Conservation (phyloP, 495 filamentous ascomycete genomes). For the Hypomontagnella submonticulosa region DNA sequence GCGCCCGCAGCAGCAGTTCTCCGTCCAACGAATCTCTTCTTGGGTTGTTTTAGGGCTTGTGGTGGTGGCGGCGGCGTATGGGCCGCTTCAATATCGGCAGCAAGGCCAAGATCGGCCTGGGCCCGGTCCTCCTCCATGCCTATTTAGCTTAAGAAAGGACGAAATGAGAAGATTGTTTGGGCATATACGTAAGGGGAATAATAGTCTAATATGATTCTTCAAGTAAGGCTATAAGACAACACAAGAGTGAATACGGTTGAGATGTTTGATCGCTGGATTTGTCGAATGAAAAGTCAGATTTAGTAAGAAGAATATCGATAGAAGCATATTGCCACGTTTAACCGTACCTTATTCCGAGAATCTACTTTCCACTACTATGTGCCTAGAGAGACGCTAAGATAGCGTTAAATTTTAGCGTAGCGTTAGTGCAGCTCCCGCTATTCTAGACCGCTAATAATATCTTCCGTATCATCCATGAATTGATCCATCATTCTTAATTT, state of each 20-base stretch:
- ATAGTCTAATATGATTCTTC: too few relatives aligned
- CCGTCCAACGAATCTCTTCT: constrained; percentile 82
- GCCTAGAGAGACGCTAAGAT: too few relatives aligned
- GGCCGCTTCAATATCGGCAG: constrained; percentile 64
- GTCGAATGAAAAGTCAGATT: constrained; percentile 30
- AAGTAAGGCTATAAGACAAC: too few relatives aligned
- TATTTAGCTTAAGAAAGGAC: neutral
- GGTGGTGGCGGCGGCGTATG: constrained; percentile 48
- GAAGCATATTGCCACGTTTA: neutral
- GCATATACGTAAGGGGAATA: neutral
- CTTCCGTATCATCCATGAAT: too few relatives aligned
- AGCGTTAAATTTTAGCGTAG: too few relatives aligned
- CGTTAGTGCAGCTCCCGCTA: too few relatives aligned
- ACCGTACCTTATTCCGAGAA: too few relatives aligned
- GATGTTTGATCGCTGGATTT: neutral
- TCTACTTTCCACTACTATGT: too few relatives aligned
- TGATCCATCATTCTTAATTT: too few relatives aligned
- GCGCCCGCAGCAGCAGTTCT: constrained; percentile 61
- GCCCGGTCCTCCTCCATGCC: constrained; percentile 66
- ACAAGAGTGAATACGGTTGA: neutral
- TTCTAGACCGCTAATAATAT: too few relatives aligned
- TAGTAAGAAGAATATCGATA: neutral
- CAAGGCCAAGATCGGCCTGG: constrained; percentile 62
- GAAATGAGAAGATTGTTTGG: neutral
- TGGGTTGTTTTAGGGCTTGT: constrained; percentile 65